Evolutionary conservation across 2,329 filamentous ascomycete species (phyloP), one percentile per base, ranked within the genome.

Genomic region (Incumbomyces lentus): DNA sequence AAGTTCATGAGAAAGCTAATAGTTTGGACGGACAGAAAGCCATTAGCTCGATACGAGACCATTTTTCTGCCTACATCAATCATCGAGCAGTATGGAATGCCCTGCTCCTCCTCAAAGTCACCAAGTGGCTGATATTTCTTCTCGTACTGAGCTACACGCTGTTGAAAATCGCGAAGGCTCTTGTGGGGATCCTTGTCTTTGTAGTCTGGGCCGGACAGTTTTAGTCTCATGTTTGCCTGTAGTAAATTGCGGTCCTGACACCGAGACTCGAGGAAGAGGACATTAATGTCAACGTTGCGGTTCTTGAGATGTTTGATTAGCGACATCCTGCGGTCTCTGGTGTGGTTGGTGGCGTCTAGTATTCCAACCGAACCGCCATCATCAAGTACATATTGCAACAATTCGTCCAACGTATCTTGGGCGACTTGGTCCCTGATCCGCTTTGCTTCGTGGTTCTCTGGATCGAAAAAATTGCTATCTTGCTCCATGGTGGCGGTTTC

Each of bases 41-140:
- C 92, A 55, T 84, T 84, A 50, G 95, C 81, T 52, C 92, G 85
- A 62, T 94, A 85, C 39, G 90, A 85, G 36, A 96, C 81, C 50
- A 96, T 77, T 66, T 98, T 98, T 51, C 90, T 81, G 35, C 92
- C 92, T 2, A 98, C 92, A 63, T 98, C 92, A 54, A 96, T 86
- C 84, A 96, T 95, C 71, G 86, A 87, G 53, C 98, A 93, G 61
- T 94, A 98, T 50, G 93, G 86, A 77, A 95, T 83, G 58, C 89
- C 82, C 59, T 93, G 76, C 17, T 84, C 76, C 66, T 98, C 92
- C 62, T 98, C 92, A 53, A 87, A 93, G 35, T 88, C 79, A 29
- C 92, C 92, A 1, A 98, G 72, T 1, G 92, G 86, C 6, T 90
- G 81, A 59, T 98, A 98, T 13, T 87, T 88, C 59, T 89, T 93